Evolutionary conservation across 441 rosid species (phyloP).

Genomic region (Jatropha podagrica): DNA sequence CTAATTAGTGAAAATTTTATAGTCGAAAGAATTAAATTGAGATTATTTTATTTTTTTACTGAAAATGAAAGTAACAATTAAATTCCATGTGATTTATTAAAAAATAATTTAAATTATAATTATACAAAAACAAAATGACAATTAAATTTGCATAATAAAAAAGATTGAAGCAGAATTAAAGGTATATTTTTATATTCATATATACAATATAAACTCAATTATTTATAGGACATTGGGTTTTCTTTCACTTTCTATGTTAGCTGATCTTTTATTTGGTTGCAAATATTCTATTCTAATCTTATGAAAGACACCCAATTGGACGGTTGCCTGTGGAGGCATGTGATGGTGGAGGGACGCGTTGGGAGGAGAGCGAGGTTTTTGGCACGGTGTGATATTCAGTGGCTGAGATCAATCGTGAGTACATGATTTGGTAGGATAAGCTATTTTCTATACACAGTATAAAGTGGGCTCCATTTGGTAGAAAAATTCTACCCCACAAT

Average conservation of each 20-base stretch:
- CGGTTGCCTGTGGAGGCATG: constrained; percentile 24
- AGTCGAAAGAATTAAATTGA: too few relatives aligned
- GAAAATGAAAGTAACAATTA: too few relatives aligned
- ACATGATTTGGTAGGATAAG: constrained; percentile 15
- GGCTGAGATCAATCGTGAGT: constrained; percentile 19
- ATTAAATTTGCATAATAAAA: too few relatives aligned
- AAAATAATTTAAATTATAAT: too few relatives aligned
- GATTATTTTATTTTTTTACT: too few relatives aligned
- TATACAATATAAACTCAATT: too few relatives aligned
- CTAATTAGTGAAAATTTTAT: too few relatives aligned
- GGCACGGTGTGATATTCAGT: constrained; percentile 20
- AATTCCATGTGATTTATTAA: too few relatives aligned
- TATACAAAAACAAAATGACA: too few relatives aligned
- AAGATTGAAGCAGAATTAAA: too few relatives aligned
- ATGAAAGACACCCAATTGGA: constrained; percentile 17
- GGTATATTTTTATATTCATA: too few relatives aligned
- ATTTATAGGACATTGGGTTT: neutral
- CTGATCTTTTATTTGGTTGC: neutral
- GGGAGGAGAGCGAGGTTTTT: constrained; percentile 1
- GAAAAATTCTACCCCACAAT: neutral
- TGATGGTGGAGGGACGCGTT: constrained; percentile 8
- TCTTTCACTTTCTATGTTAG: too few relatives aligned
- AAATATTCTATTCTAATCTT: neutral
- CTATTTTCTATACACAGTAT: neutral
- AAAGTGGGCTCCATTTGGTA: neutral